phyloP scores from a whole-genome alignment of 305 asterid species.

The Solanum hybrid region DNA sequence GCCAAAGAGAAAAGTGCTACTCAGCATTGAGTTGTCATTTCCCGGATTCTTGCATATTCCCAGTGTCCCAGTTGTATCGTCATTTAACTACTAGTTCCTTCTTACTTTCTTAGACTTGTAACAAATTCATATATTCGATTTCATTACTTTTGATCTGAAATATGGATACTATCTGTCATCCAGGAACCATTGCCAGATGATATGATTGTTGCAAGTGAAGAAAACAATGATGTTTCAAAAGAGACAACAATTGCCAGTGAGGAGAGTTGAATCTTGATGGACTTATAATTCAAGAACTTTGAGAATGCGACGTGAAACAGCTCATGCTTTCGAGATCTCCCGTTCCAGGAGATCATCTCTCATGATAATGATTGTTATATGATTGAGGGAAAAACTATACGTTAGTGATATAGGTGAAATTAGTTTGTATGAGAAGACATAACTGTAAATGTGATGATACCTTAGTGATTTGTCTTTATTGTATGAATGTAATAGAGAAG shows the following conservation, averaged over 20 bases:
- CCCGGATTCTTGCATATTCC: background rate
- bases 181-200: constrained; percentile 11
- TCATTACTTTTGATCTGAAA: background rate
- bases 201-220: background rate
- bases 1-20: background rate
- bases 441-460: background rate
- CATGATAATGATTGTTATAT: background rate
- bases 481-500: background rate
- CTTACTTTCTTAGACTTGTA: background rate
- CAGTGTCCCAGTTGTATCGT: background rate
- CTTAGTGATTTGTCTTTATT: background rate
- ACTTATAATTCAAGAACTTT: background rate
- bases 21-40: background rate
- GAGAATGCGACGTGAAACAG: background rate
- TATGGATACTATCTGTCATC: background rate
- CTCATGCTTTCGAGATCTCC: background rate
- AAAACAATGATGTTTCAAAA: background rate
- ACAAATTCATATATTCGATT: background rate
- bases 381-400: background rate
- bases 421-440: background rate
- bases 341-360: background rate
- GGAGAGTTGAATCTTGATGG: background rate
- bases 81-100: background rate
- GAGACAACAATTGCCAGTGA: background rate
- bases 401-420: background rate